Percentiles rank a stretch among this genome's conserved stretches.
Evolutionary conservation across 2,329 filamentous ascomycete species (phyloP).

Genomic region (Purpureocillium takamizusanense): DNA sequence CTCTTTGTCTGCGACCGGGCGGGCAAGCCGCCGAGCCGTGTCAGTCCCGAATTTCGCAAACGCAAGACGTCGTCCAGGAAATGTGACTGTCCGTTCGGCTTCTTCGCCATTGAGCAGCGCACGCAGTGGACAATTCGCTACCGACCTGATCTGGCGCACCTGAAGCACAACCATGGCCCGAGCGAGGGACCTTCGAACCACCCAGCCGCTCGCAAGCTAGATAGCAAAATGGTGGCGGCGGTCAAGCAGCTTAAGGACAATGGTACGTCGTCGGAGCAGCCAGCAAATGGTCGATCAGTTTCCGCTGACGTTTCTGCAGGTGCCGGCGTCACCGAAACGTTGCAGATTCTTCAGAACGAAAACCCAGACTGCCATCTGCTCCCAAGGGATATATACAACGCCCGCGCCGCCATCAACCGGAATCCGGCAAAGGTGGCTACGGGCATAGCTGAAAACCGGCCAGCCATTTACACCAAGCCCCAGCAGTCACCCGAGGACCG

Average conservation of each 20-base stretch:
- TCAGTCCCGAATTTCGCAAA: constrained; percentile 56
- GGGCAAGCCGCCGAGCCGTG: constrained; percentile 51
- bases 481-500: constrained; percentile 54
- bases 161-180: constrained; percentile 55
- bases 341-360: constrained; percentile 55
- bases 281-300: neutral
- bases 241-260: constrained; percentile 58
- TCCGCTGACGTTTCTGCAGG: constrained; percentile 29
- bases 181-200: constrained; percentile 60
- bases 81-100: constrained; percentile 61
- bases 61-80: constrained; percentile 60
- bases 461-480: constrained; percentile 59
- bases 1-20: constrained; percentile 59
- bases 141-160: constrained; percentile 47
- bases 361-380: constrained; percentile 55
- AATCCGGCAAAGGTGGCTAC: constrained; percentile 54
- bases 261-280: constrained; percentile 34
- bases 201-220: constrained; percentile 55
- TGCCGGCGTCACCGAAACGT: constrained; percentile 55
- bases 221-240: constrained; percentile 59
- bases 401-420: constrained; percentile 56
- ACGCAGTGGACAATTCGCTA: constrained; percentile 60
- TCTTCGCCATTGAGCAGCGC: constrained; percentile 59
- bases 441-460: constrained; percentile 50
- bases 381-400: constrained; percentile 59